Conservation (phyloP, 306 rosid genomes). For the Phaseolus lunatus region DNA sequence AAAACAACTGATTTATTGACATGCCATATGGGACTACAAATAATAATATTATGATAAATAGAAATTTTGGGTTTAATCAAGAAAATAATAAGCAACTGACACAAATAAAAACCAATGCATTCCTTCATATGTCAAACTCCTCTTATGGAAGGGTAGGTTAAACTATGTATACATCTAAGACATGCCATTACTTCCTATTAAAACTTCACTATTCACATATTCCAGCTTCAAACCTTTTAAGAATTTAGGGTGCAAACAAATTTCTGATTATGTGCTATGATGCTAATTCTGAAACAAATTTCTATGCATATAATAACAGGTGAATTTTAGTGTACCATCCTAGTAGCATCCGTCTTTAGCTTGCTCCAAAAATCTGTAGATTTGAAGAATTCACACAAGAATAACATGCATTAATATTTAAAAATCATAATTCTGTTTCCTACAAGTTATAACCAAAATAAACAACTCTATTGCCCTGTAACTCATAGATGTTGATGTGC, state of each 20-base stretch:
- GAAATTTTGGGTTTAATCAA: background rate
- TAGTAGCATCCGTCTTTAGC: conserved; percentile 74
- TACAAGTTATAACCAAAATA: conserved; percentile 17
- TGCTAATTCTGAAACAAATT: conserved; percentile 13
- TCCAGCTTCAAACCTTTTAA: conserved; percentile 24
- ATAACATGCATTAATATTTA: background rate
- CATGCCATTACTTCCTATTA: conserved; percentile 4
- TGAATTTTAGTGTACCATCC: conserved; percentile 62
- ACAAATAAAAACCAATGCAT: conserved; percentile 13
- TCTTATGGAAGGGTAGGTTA: conserved; percentile 6
- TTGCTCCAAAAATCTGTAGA: conserved; percentile 83
- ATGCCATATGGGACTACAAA: background rate
- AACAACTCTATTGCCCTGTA: conserved; percentile 9
- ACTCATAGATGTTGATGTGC: conserved; percentile 14
- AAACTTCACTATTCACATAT: conserved; percentile 28
- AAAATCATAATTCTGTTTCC: conserved; percentile 8
- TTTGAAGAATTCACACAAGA: conserved; percentile 50
- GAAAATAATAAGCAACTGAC: conserved; percentile 1
- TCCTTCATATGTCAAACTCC: background rate
- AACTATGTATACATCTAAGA: background rate
- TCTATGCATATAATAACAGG: conserved; percentile 15
- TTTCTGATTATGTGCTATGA: background rate
- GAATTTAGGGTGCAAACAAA: background rate
- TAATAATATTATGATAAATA: background rate
- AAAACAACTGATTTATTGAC: background rate